Evolutionary conservation across 2,329 filamentous ascomycete species (phyloP), one percentile per base, ranked within the genome.

Genomic region (Neopestalotiopsis sp.): DNA sequence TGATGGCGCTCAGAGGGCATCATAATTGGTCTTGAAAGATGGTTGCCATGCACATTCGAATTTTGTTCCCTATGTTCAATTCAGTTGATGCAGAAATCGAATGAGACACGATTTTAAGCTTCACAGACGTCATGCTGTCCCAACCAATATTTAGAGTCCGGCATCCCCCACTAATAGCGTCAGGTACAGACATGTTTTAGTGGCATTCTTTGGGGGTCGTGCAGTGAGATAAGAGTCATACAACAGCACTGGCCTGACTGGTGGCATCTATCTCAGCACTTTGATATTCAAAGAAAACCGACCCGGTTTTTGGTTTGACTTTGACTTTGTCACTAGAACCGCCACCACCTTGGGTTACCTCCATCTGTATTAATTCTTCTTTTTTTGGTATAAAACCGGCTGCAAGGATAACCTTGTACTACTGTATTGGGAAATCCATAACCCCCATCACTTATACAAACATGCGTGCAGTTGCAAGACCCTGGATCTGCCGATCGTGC

Each of bases 401-500:
- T 52, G n/a, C 5, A 52, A 52, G n/a, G 20, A 9, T 20, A 52
- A n/a, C 45, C 45, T 52, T 52, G 45, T 17, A 49, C 5, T n/a
- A 14, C 5, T n/a, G n/a, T 49, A 49, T n/a, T 14, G 42, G 14
- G 13, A 49, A 17, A 17, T 9, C 45, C 45, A n/a, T 52, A 4
- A 9, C 45, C 20, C n/a, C 20, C 9, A 52, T 52, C n/a, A 3
- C 9, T 9, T n/a, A 17, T 17, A n/a, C 45, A 52, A 20, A 52
- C 45, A 78, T 78, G 77, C 49, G 66, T 58, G 70, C 68, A 1
- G 66, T 77, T 42, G 69, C 71, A 14, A 76, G 72, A 57, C 71
- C 74, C 62, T 76, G 77, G 76, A 73, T 75, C 61, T 77, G 74
- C 69, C 71, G 62, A 14, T 62, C 75, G 24, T 77, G 74, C 66